Base-by-base conservation (phyloP, 1,284 basidiomycete genomes). In the Tylopilus sp. region DNA sequence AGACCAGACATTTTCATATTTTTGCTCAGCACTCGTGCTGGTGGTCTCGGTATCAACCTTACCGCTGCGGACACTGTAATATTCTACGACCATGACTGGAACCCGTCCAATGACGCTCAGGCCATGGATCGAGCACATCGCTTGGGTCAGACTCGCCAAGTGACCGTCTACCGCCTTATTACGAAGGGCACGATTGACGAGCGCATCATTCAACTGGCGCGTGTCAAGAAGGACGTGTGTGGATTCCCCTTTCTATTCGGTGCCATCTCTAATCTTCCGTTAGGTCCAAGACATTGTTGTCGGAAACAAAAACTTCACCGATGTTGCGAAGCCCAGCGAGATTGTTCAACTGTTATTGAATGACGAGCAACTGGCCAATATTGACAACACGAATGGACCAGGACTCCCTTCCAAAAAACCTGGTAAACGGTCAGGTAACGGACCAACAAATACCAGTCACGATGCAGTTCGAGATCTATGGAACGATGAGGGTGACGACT, bases 1-100 rank as follows among this genome's bases (percentile, higher is more conserved):
- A 95, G 93, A 61, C 84, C 93, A 12, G 95, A 98, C 56, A 91
- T 97, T 53, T 98, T 97, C 65, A 81, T 97, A 44, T 98, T 98
- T 76, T 76, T 98, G 56, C 81, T 99, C 35, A 97, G 93, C 67
- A 99, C 97, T 0, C 83, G 95, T 49, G 97, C 97, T 21, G 97
- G 97, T 69, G 97, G 97, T 53, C 75, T 99, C 49, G 97, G 97
- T 63, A 99, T 99, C 77, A 99, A 99, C 67, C 73, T 99, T 48
- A 99, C 96, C 1, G 96, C 96, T 2, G 97, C 97, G 3, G 94
- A 97, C 65, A 98, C 97, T 1, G 97, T 99, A 55, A 75, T 99
- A 49, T 99, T 99, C 71, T 97, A 98, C 67, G 97, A 99, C 67
- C 94, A 97, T 64, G 97, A 99, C 65, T 99, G 97, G 97, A 99